A percentile compares a stretch with the other conserved stretches of the same genome.
Conservation (phyloP, 2,329 filamentous ascomycete species). For the Paecilomyces fulvus region DNA sequence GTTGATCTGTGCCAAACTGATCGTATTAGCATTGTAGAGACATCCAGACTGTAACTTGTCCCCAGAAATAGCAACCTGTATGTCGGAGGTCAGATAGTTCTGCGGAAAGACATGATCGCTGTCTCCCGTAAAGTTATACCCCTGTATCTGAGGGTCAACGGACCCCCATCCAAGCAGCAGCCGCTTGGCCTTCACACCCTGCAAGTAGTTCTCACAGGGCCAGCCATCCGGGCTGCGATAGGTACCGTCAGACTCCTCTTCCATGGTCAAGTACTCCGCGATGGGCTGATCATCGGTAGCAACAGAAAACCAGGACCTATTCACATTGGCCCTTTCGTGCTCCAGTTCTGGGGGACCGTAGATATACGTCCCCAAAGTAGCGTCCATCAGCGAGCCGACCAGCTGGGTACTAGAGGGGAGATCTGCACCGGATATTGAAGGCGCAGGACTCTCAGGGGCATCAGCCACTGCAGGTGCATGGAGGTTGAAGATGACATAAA, state of each 20-base stretch:
- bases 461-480: slow-evolving; percentile 45
- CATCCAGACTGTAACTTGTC: slow-evolving; percentile 46
- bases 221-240: slow-evolving; percentile 51
- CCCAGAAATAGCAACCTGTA: slow-evolving; percentile 24
- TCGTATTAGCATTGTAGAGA: slow-evolving; percentile 39
- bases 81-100: slow-evolving; percentile 34
- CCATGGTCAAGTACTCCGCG: slow-evolving; percentile 44
- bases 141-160: slow-evolving; percentile 49
- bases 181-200: slow-evolving; percentile 46
- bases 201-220: slow-evolving; percentile 53
- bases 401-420: slow-evolving; percentile 39
- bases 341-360: slow-evolving; percentile 47
- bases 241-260: slow-evolving; percentile 24
- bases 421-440: slow-evolving; percentile 29
- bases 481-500: slow-evolving; percentile 50
- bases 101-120: slow-evolving; percentile 43
- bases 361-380: slow-evolving; percentile 41
- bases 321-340: slow-evolving; percentile 48
- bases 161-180: slow-evolving; percentile 49
- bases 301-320: slow-evolving; percentile 49
- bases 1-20: slow-evolving; percentile 37
- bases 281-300: slow-evolving; percentile 37
- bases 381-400: slow-evolving; percentile 41
- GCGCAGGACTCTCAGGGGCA: slow-evolving; percentile 35
- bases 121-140: slow-evolving; percentile 49